Conservation (phyloP, 805 yeast genomes). For the Candida montana region DNA sequence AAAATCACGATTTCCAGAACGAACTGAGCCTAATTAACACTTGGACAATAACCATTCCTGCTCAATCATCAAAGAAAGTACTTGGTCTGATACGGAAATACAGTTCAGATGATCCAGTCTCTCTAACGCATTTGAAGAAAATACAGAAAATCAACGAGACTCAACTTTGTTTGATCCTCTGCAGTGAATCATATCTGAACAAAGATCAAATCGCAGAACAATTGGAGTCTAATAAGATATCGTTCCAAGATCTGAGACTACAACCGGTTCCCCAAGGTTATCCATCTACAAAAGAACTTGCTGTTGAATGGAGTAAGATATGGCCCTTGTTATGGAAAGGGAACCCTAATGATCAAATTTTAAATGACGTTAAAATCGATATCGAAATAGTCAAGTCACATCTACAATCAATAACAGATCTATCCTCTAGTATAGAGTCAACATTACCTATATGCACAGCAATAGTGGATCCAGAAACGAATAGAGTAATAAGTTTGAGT, state of each 20-base stretch:
- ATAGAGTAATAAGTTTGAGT: constrained; percentile 30
- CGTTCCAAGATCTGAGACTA: constrained; percentile 18
- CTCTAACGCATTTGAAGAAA: constrained; percentile 47
- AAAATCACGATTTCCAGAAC: constrained; percentile 20
- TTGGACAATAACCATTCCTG: constrained; percentile 45
- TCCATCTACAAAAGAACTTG: constrained; percentile 70
- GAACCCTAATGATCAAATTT: constrained; percentile 68
- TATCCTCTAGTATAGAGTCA: constrained; percentile 23
- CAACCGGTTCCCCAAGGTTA: constrained; percentile 48
- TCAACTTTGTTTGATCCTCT: constrained; percentile 38
- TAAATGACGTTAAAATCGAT: constrained; percentile 51
- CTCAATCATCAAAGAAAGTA: constrained; percentile 28
- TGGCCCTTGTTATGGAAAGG: constrained; percentile 98
- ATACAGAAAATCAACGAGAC: constrained; percentile 33
- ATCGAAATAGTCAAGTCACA: constrained; percentile 35
- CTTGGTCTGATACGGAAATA: constrained; percentile 22
- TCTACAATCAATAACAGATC: constrained; percentile 25
- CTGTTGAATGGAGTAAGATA: constrained; percentile 58
- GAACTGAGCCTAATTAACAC: constrained; percentile 30
- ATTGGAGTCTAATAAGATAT: constrained; percentile 15
- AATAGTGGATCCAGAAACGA: constrained; percentile 53
- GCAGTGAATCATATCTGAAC: constrained; percentile 31
- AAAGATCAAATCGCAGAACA: constrained; percentile 21
- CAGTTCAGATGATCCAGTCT: constrained; percentile 23
- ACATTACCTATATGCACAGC: constrained; percentile 49